Base-by-base conservation (phyloP, 2,329 filamentous ascomycete genomes). In the Botrytis medusae region DNA sequence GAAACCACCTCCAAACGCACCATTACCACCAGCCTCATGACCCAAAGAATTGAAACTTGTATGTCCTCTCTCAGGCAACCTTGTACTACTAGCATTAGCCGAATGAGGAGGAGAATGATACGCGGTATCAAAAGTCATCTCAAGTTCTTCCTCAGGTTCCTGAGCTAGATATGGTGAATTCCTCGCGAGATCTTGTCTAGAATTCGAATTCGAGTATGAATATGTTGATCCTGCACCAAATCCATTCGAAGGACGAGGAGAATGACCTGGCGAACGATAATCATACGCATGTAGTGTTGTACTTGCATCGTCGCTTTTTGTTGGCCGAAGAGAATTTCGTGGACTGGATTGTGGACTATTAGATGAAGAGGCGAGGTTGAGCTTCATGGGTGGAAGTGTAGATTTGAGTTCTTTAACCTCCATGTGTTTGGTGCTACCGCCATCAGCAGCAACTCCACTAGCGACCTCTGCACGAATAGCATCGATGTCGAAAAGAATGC, bases 401-500 rank as follows among this genome's bases (percentile, higher is more conserved):
- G 92, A 94, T 82, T 96, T 88, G 74, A 98, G 88, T 83, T 98
- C 93, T 80, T 90, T 91, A 76, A 97, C 90, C 81, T 89, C 86
- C 64, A 90, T 82, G 78, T 78, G 77, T 61, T 82, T 79, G 61
- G 74, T 80, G 5, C 34, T 42, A 22, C 25, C 37, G 57, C 48
- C 34, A 22, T 54, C 48, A 20, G 65, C 25, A 32, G 48, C 25
- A 42, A 68, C 34, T 32, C 65, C 71, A 12, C 34, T 34, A 54
- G 93, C 93, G 48, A 99, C 85, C 79, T 97, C 93, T 16, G 93
- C 91, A 67, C 93, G 88, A 76, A 99, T 98, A 20, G 96, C 96
- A 79, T 99, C 96, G 64, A 99, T 90, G 79, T 99, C 96, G 79
- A 99, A 99, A 63, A 99, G 86, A 14, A 98, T 92, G 22, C 80